Conservation (phyloP, 768 basidiomycete genomes). For the Boletellus ananas region DNA sequence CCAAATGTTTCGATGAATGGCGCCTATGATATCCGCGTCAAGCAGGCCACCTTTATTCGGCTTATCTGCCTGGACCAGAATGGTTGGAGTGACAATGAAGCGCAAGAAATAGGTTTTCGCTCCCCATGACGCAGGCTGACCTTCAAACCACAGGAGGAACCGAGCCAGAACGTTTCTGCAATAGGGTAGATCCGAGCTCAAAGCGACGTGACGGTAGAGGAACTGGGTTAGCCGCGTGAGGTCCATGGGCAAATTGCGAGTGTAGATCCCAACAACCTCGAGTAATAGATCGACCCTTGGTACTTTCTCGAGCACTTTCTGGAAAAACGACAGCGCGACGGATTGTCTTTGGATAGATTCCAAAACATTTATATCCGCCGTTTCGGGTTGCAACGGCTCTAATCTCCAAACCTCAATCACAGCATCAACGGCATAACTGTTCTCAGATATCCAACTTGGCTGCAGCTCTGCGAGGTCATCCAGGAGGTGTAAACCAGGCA, state of each 20-base stretch:
- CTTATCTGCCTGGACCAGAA: slow-evolving; percentile 71
- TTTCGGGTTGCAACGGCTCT: slow-evolving; percentile 45
- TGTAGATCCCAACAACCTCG: slow-evolving; percentile 79
- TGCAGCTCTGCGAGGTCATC: slow-evolving; percentile 68
- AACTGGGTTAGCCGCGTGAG: slow-evolving; percentile 75
- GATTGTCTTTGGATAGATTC: slow-evolving; percentile 58
- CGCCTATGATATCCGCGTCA: slow-evolving; percentile 64
- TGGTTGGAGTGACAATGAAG: slow-evolving; percentile 80
- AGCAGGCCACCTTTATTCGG: slow-evolving; percentile 57
- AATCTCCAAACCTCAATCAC: slow-evolving; percentile 70
- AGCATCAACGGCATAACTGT: slow-evolving; percentile 63
- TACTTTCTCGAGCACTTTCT: slow-evolving; percentile 61
- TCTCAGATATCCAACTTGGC: slow-evolving; percentile 68
- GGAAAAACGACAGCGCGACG: slow-evolving; percentile 74
- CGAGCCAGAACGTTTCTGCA: slow-evolving; percentile 81
- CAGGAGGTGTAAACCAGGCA: slow-evolving; percentile 73
- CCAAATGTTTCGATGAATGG: slow-evolving; percentile 78
- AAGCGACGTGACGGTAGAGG: slow-evolving; percentile 80
- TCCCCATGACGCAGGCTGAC: slow-evolving; percentile 54
- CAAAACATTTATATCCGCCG: slow-evolving; percentile 38
- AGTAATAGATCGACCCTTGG: slow-evolving; percentile 86
- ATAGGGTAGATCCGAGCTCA: slow-evolving; percentile 61
- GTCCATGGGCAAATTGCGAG: slow-evolving; percentile 78
- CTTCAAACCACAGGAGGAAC: slow-evolving; percentile 83
- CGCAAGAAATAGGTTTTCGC: slow-evolving; percentile 82